These are phyloP conservation scores for Leishmania mexicana DNA, from an alignment of 208 protist genomes.

Conservation along the genomic window DNA sequence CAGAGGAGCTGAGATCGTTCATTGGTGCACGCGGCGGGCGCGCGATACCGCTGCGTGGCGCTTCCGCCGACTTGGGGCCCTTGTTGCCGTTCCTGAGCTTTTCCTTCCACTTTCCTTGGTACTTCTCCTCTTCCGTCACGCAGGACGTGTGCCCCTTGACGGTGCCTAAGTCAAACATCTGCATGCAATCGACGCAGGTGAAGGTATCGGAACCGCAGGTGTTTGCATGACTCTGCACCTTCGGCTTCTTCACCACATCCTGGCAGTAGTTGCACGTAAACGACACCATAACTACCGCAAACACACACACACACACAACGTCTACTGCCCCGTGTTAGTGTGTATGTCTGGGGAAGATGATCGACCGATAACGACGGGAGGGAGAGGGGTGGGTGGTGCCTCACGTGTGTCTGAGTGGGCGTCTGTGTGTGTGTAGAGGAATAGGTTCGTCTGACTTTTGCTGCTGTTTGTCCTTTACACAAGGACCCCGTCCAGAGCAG, in stretches of 20 bases:
- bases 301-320: neutral
- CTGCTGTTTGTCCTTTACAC: neutral
- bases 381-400: neutral
- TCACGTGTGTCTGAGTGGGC: neutral
- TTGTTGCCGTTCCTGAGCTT: conserved; percentile 32
- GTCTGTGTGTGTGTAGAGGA: neutral
- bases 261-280: conserved; percentile 87
- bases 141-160: conserved; percentile 86
- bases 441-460: neutral
- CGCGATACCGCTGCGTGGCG: conserved; percentile 15
- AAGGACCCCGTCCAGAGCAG: neutral
- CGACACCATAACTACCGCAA: conserved; percentile 70
- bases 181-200: conserved; percentile 92
- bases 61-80: neutral
- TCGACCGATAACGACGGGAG: neutral
- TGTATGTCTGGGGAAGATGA: neutral
- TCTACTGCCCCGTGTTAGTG: neutral
- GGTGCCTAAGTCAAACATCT: conserved; percentile 68
- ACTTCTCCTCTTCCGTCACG: conserved; percentile 86
- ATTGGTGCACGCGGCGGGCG: conserved; percentile 46
- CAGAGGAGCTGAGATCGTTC: conserved; percentile 47
- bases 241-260: conserved; percentile 92
- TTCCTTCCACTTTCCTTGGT: conserved; percentile 82
- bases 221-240: conserved; percentile 67
- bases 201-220: conserved; percentile 62